phyloP scores from a whole-genome alignment of 176 grass and related monocot genomes.

The Eleusine coracana region DNA sequence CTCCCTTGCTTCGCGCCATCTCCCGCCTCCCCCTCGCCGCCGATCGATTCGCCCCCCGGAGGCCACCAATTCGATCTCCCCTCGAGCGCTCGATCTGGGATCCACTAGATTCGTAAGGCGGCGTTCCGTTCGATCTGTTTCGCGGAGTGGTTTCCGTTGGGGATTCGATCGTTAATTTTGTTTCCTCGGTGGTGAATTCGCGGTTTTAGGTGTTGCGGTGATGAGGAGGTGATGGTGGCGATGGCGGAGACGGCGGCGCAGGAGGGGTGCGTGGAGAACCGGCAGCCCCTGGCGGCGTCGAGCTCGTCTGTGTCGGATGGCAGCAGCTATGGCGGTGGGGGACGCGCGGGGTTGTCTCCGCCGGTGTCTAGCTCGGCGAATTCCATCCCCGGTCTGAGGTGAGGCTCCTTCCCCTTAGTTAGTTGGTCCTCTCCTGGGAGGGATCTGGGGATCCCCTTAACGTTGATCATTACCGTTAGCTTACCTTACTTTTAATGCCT shows the following conservation, averaged over 20 bases:
- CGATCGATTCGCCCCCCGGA: slow-evolving; percentile 38
- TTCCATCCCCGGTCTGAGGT: slow-evolving; percentile 74
- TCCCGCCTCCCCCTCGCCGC: not conserved
- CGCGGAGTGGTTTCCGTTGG: slow-evolving; percentile 15
- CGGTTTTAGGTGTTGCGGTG: slow-evolving; percentile 36
- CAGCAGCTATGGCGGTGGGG: slow-evolving; percentile 62
- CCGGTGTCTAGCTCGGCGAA: slow-evolving; percentile 71
- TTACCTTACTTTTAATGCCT: slow-evolving; percentile 24
- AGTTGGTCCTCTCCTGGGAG: slow-evolving; percentile 13
- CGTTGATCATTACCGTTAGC: slow-evolving; percentile 21
- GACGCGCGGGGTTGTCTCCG: slow-evolving; percentile 57
- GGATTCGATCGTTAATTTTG: slow-evolving; percentile 45
- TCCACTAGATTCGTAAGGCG: slow-evolving; percentile 49
- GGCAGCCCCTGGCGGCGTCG: slow-evolving; percentile 74
- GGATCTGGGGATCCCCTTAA: slow-evolving; percentile 23
- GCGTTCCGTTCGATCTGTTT: slow-evolving; percentile 48
- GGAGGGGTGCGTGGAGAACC: slow-evolving; percentile 94
- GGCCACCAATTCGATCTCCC: slow-evolving; percentile 36
- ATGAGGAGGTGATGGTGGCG: slow-evolving; percentile 49
- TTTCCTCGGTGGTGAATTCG: slow-evolving; percentile 26
- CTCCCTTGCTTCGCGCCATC: slow-evolving; percentile 50
- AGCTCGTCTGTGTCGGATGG: slow-evolving; percentile 81
- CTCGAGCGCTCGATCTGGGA: slow-evolving; percentile 52
- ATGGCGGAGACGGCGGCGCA: slow-evolving; percentile 54
- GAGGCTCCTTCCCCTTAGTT: slow-evolving; percentile 34